Evolutionary conservation across 192 early-diverging fungal genomes (phyloP).

Genomic region (Nowakowskiella sp.): DNA sequence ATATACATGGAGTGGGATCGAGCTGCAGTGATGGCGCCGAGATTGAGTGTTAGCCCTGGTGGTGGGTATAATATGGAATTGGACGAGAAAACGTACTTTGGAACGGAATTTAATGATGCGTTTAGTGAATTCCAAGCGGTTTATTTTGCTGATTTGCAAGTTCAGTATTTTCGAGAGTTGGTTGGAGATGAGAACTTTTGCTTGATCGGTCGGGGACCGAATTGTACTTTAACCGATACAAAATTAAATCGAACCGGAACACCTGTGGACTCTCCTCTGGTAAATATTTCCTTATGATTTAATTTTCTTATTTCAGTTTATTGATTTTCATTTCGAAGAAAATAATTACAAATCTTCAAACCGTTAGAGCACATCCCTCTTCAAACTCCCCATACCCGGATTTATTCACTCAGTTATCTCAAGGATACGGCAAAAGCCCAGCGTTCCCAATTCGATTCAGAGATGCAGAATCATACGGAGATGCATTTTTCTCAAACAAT

Average conservation of each 20-base stretch:
- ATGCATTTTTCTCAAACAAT: slow-evolving; percentile 10
- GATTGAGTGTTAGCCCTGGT: neutral
- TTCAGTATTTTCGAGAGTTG: neutral
- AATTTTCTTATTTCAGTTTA: neutral
- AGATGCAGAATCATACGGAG: slow-evolving; percentile 1
- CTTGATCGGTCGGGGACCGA: slow-evolving; percentile 8
- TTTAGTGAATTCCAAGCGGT: neutral
- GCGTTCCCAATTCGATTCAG: slow-evolving; percentile 4
- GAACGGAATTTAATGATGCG: neutral
- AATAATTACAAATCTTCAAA: neutral
- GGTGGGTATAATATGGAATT: neutral
- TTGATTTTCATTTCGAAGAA: slow-evolving; percentile 8
- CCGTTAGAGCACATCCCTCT: neutral
- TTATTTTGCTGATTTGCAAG: neutral
- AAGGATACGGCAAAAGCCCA: slow-evolving; percentile 8
- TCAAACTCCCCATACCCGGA: neutral
- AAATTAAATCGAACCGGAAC: slow-evolving; percentile 2
- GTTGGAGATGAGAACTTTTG: slow-evolving; percentile 14
- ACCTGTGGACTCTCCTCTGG: slow-evolving; percentile 17
- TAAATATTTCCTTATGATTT: neutral
- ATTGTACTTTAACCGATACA: slow-evolving; percentile 4
- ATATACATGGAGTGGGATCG: neutral
- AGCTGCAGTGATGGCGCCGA: neutral
- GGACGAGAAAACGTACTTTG: neutral
- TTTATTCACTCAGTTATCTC: slow-evolving; percentile 1